These are phyloP conservation scores for Fusarium sp. DNA, from an alignment of 2,329 filamentous ascomycete genomes.

Conservation along the genomic window DNA sequence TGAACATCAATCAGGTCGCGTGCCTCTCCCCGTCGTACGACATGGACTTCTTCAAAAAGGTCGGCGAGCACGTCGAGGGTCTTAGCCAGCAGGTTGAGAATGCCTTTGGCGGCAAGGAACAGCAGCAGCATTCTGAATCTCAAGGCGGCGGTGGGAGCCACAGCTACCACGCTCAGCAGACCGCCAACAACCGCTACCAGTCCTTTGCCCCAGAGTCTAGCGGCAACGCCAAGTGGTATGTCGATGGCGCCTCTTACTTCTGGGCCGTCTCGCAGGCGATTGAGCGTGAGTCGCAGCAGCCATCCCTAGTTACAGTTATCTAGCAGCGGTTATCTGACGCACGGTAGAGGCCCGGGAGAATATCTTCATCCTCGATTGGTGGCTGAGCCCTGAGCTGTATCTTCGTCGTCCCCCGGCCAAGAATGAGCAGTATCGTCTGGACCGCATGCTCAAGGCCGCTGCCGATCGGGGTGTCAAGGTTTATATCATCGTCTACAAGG, in stretches of 20 bases:
- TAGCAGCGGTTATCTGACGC: slow-evolving; percentile 19
- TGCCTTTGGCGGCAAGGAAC: slow-evolving; percentile 48
- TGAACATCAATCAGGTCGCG: slow-evolving; percentile 5
- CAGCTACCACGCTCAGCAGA: slow-evolving; percentile 51
- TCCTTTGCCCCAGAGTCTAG: slow-evolving; percentile 77
- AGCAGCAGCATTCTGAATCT: slow-evolving; percentile 56
- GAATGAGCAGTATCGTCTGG: slow-evolving; percentile 84
- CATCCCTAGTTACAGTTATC: neutral
- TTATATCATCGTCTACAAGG: slow-evolving; percentile 91
- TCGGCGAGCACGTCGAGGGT: slow-evolving; percentile 37
- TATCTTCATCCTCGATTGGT: slow-evolving; percentile 90
- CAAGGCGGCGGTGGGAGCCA: slow-evolving; percentile 54
- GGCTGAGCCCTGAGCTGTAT: slow-evolving; percentile 88
- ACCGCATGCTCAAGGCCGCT: slow-evolving; percentile 81
- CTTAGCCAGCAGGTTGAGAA: slow-evolving; percentile 44
- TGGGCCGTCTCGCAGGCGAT: slow-evolving; percentile 83
- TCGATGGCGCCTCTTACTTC: slow-evolving; percentile 85
- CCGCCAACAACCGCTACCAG: slow-evolving; percentile 61
- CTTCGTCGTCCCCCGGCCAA: slow-evolving; percentile 80
- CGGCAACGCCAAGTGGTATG: slow-evolving; percentile 85
- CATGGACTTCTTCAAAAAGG: slow-evolving; percentile 51
- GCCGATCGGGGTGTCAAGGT: slow-evolving; percentile 84
- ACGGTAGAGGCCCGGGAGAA: slow-evolving; percentile 71
- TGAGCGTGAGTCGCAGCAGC: slow-evolving; percentile 58
- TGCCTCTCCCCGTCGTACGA: slow-evolving; percentile 1